Conservation (phyloP, 176 grass and related monocot species). For the Puccinellia tenuiflora region DNA sequence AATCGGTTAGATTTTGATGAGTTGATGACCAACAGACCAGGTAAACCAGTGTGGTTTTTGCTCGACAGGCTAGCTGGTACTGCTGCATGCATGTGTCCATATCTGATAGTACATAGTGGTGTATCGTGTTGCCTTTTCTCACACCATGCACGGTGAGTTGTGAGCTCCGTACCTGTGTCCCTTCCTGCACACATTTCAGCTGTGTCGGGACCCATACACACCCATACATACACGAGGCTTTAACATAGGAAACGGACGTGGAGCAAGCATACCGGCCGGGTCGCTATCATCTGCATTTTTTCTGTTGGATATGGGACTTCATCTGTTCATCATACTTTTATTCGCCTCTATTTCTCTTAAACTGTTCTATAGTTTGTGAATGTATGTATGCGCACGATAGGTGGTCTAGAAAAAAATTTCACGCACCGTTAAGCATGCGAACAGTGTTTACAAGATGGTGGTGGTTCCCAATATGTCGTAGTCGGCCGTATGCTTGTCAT, state of each 20-base stretch:
- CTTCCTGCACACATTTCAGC: slow-evolving; percentile 8
- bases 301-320: slow-evolving; percentile 9
- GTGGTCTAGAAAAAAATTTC: not conserved
- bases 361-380: not conserved
- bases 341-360: not conserved
- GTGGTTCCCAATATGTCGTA: not conserved
- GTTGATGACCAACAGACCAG: too few relatives aligned
- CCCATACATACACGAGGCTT: slow-evolving; percentile 22
- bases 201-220: slow-evolving; percentile 19
- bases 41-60: not conserved
- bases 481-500: slow-evolving; percentile 15
- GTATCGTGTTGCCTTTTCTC: slow-evolving; percentile 24
- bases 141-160: not conserved
- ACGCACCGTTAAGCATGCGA: not conserved
- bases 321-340: slow-evolving; percentile 6
- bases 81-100: slow-evolving; percentile 19
- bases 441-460: not conserved
- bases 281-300: slow-evolving; percentile 28
- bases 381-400: not conserved
- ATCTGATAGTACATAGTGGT: slow-evolving; percentile 7
- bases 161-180: slow-evolving; percentile 14
- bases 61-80: slow-evolving; percentile 8
- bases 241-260: slow-evolving; percentile 30
- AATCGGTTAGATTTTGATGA: not conserved
- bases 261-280: slow-evolving; percentile 19